These are phyloP conservation scores for Symbiodinium pilosum DNA, from an alignment of 73 alveolate genomes.

Conservation along the genomic window DNA sequence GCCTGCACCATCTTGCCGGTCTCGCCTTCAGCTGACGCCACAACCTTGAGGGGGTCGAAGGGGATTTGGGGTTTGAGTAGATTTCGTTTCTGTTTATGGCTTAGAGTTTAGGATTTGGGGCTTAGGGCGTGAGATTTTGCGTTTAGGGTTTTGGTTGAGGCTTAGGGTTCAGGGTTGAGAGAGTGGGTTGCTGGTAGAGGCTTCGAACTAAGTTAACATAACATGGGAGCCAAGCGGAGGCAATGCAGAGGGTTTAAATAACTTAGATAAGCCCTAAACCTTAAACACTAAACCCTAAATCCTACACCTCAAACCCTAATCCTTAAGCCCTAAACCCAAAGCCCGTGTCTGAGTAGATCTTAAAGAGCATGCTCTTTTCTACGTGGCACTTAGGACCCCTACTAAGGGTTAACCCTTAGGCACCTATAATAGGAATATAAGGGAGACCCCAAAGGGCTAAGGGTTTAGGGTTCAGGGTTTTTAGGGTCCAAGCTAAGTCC, in stretches of 20 bases:
- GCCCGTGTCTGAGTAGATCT: too few relatives aligned
- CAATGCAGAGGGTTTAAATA: background rate
- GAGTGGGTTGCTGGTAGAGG: too few relatives aligned
- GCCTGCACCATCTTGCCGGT: constrained; percentile 1
- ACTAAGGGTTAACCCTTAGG: too few relatives aligned
- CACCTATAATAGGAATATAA: too few relatives aligned
- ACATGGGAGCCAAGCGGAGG: background rate
- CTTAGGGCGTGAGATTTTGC: background rate
- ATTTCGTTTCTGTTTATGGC: background rate
- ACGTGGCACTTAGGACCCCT: too few relatives aligned
- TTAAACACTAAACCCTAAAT: background rate
- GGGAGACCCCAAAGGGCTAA: too few relatives aligned
- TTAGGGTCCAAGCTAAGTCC: too few relatives aligned
- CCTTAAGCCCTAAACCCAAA: too few relatives aligned
- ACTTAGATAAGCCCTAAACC: too few relatives aligned
- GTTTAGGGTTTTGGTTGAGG: background rate
- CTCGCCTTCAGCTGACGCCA: background rate
- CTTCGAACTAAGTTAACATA: background rate
- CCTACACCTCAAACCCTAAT: background rate
- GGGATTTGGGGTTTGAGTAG: background rate
- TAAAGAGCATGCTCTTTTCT: too few relatives aligned
- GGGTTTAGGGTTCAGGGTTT: too few relatives aligned
- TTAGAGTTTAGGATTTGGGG: background rate
- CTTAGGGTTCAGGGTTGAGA: background rate
- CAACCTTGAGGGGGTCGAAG: background rate